phyloP scores from a whole-genome alignment of 306 rosid genomes.

The Rosa chinensis region DNA sequence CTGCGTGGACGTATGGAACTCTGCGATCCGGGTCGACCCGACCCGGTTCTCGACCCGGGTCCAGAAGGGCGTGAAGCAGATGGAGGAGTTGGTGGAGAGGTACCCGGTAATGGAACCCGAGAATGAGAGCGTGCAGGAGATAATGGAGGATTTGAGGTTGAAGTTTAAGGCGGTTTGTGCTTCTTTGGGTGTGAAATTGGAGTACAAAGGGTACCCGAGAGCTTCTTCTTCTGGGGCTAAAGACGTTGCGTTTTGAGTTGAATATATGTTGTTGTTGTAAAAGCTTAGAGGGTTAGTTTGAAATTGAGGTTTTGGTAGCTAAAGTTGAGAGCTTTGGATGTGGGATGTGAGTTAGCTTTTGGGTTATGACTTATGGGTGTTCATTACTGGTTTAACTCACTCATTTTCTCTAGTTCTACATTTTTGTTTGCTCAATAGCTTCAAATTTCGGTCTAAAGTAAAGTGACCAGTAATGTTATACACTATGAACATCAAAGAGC shows the following conservation, averaged over 20 bases:
- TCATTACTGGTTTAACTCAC: not conserved
- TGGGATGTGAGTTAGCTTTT: not conserved
- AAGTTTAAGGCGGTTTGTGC: conserved; percentile 70
- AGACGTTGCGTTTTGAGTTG: conserved; percentile 45
- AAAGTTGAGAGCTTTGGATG: not conserved
- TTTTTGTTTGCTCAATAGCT: not conserved
- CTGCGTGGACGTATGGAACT: conserved; percentile 58
- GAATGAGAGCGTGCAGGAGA: conserved; percentile 51
- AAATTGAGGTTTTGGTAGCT: not conserved
- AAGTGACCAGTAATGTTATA: not conserved
- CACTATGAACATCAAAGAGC: not conserved
- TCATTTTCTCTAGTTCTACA: not conserved
- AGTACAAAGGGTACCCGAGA: conserved; percentile 58
- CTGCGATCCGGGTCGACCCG: conserved; percentile 47
- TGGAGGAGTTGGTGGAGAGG: conserved; percentile 59
- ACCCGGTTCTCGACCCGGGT: conserved; percentile 51
- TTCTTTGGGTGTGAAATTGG: conserved; percentile 65
- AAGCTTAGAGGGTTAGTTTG: not conserved
- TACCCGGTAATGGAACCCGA: conserved; percentile 78
- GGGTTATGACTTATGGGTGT: not conserved
- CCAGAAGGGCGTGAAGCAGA: conserved; percentile 47
- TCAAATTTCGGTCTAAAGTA: not conserved
- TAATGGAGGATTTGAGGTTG: conserved; percentile 66
- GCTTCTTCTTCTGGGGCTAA: conserved; percentile 35
- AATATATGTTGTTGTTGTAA: conserved; percentile 1